Evolutionary conservation across 176 grass and related monocot species (phyloP), one percentile per base, ranked within the genome.

Genomic region (Bothriochloa decipiens): DNA sequence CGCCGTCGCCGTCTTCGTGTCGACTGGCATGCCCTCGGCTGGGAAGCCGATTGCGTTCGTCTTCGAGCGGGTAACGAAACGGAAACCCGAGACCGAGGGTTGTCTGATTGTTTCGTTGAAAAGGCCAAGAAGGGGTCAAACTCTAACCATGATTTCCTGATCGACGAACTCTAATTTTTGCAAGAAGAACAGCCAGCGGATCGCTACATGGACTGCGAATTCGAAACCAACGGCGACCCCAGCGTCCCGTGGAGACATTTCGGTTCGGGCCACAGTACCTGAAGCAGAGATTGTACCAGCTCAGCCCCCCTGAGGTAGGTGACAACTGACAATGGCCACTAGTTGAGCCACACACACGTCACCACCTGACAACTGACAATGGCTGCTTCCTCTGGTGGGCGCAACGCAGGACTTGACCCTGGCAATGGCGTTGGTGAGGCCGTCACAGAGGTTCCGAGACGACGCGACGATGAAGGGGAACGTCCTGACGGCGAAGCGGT

Each of bases 291-390:
- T 0, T 53, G 50, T 53, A 53, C 50, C 50, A 53, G 50, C 50
- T 53, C 50, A 20, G 16, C 81, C 68, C 85, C 1, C 26, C 52
- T 0, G 85, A 87, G 83, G 84, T 67, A 87, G 15, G 15, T 67
- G 33, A 83, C 11, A 43, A 4, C 33, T 45, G 11, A 12, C 81
- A 10, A 12, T 45, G 14, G 37, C 50, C 62, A 45, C 17, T 0
- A 10, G 28, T 27, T 49, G 2, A 17, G 5, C 49, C 5, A 18
- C 16, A 20, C 17, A 50, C 17, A 53, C 3, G 45, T 45, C 42
- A 45, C 42, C 6, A 45, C 11, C 42, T 45, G 42, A 45, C 42
- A 12, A 7, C 5, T 50, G 47, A 46, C 45, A 12, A 4, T 3
- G 2, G 45, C 47, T 57, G 52, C 18, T 22, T 57, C 52, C 18